Percentiles rank a stretch among this genome's conserved stretches.
phyloP scores from a whole-genome alignment of 345 rosid species.

The Hypericum perforatum region DNA sequence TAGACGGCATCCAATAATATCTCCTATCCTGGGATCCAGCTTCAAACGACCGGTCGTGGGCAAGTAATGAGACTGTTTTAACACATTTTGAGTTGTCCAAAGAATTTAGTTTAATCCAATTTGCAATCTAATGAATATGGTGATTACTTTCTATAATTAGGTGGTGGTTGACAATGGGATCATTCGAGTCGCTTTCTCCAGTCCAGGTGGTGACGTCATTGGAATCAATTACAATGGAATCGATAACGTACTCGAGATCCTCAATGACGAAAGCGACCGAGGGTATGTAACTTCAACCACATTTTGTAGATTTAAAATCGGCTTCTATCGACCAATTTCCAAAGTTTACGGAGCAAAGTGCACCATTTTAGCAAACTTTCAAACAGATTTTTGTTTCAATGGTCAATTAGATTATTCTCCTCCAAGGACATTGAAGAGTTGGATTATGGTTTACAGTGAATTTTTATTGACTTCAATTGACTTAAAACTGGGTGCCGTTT shows the following conservation, averaged over 20 bases:
- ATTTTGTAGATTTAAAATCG: neutral
- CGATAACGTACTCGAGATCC: constrained; percentile 12
- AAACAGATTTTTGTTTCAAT: too few relatives aligned
- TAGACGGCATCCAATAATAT: too few relatives aligned
- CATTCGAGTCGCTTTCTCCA: constrained; percentile 12
- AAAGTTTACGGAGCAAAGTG: too few relatives aligned
- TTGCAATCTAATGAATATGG: neutral
- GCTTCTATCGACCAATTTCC: neutral
- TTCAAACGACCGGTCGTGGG: too few relatives aligned
- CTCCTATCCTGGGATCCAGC: too few relatives aligned
- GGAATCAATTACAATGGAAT: constrained; percentile 12
- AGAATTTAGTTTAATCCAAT: neutral
- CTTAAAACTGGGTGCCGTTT: too few relatives aligned
- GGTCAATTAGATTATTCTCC: too few relatives aligned
- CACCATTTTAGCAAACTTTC: too few relatives aligned
- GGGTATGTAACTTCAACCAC: constrained; percentile 7
- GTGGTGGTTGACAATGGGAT: constrained; percentile 23
- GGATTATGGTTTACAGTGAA: too few relatives aligned
- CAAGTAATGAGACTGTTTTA: too few relatives aligned
- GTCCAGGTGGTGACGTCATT: constrained; percentile 6
- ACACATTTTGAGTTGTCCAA: neutral
- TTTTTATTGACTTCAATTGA: too few relatives aligned
- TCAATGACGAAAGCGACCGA: constrained; percentile 3
- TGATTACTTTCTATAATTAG: neutral
- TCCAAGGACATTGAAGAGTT: too few relatives aligned